Base-by-base conservation (phyloP, 2,329 filamentous ascomycete genomes). In the Cladosporium sp. region DNA sequence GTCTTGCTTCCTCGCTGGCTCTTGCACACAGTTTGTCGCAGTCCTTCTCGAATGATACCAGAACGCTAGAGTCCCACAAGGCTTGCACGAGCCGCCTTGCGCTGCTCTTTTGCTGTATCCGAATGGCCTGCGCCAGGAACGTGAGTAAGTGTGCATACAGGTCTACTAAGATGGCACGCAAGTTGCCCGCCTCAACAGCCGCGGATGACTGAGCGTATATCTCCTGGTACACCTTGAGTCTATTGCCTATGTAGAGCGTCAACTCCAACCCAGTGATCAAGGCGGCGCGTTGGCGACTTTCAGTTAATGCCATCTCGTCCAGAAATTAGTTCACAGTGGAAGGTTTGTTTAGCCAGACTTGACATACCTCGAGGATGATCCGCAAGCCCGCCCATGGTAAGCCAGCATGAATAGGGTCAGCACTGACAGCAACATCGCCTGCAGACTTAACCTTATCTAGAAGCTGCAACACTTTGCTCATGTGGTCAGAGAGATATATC, bases 281-380 rank as follows among this genome's bases (percentile, higher is more conserved):
- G 3, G 51, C 15, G 6, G 14, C 37, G 15, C 37, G 34, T 15
- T 58, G 47, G 14, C 42, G 5, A 9, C 56, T 20, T 8, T 61
- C 56, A 25, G 50, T 11, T 15, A 57, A 9, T 12, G 47, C 58
- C 14, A 54, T 37, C 58, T 51, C n/a, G n/a, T n/a, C n/a, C n/a
- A n/a, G n/a, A n/a, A n/a, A n/a, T n/a, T n/a, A n/a, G n/a, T n/a
- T n/a, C n/a, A n/a, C n/a, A n/a, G n/a, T n/a, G n/a, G n/a, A n/a
- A n/a, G n/a, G n/a, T n/a, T n/a, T n/a, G n/a, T n/a, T n/a, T n/a
- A n/a, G n/a, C n/a, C n/a, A n/a, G n/a, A n/a, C n/a, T n/a, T n/a
- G n/a, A n/a, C n/a, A n/a, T 52, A 70, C 72, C 55, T 71, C 64
- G 5, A 74, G 65, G 19, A 74, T 51, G 42, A 73, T 64, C 9